Conservation (phyloP, 169 alveolate species). For the Plasmodium fragile region DNA sequence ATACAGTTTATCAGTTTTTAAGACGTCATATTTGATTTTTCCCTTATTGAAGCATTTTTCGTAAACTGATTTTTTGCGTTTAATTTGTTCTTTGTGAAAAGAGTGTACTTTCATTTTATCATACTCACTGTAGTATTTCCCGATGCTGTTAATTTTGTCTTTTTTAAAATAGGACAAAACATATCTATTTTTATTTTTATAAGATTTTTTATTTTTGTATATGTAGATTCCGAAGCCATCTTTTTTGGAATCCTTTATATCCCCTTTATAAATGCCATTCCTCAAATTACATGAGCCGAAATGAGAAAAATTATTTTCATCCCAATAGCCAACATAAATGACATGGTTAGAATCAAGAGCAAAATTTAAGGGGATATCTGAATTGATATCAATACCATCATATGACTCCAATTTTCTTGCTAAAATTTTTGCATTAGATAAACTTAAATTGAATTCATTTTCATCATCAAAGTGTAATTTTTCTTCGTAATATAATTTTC, state of each 20-base stretch:
- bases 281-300: slow-evolving; percentile 73
- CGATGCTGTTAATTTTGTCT: slow-evolving; percentile 51
- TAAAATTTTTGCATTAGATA: slow-evolving; percentile 45
- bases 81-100: slow-evolving; percentile 68
- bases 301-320: slow-evolving; percentile 46
- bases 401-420: slow-evolving; percentile 66
- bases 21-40: slow-evolving; percentile 8
- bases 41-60: slow-evolving; percentile 38
- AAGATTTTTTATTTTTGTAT: slow-evolving; percentile 67
- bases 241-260: slow-evolving; percentile 57
- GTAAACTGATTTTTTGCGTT: background rate
- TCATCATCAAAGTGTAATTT: slow-evolving; percentile 34
- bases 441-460: slow-evolving; percentile 51
- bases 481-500: slow-evolving; percentile 74
- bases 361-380: slow-evolving; percentile 56
- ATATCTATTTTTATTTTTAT: slow-evolving; percentile 75
- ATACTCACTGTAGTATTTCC: slow-evolving; percentile 72
- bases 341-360: slow-evolving; percentile 44
- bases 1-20: slow-evolving; percentile 45
- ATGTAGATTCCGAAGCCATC: slow-evolving; percentile 75
- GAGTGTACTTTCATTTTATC: slow-evolving; percentile 70
- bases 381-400: slow-evolving; percentile 47
- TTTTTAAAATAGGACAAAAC: slow-evolving; percentile 71
- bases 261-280: slow-evolving; percentile 76
- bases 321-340: slow-evolving; percentile 74